Percentiles rank a stretch among this genome's conserved stretches.
phyloP scores from a whole-genome alignment of 305 asterid species.

The Fraxinus velutina region DNA sequence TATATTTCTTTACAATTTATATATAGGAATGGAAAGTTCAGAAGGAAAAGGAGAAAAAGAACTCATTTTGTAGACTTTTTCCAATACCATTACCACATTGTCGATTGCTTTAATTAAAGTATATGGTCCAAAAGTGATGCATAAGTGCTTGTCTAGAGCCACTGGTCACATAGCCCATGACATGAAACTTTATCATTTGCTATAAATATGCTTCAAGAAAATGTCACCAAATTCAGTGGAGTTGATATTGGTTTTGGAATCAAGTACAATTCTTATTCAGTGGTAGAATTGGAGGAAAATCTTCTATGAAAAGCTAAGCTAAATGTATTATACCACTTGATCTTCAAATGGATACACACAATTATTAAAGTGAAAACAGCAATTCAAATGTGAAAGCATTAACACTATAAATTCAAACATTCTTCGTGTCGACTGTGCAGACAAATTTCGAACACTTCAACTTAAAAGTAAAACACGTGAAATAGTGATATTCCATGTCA shows the following conservation, averaged over 20 bases:
- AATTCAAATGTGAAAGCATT: background rate
- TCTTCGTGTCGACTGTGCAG: slow-evolving; percentile 6
- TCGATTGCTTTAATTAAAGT: slow-evolving; percentile 29
- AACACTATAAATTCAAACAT: background rate
- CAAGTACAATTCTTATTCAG: background rate
- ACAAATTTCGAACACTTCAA: slow-evolving; percentile 7
- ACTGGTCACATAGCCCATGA: slow-evolving; percentile 23
- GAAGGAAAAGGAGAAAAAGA: slow-evolving; percentile 6
- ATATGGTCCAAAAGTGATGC: slow-evolving; percentile 22
- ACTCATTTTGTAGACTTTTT: slow-evolving; percentile 30
- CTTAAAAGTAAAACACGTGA: background rate
- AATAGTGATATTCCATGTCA: background rate
- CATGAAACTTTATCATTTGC: background rate
- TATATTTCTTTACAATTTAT: background rate
- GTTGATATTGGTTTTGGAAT: background rate
- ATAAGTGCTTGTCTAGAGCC: slow-evolving; percentile 21
- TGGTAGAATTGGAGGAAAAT: background rate
- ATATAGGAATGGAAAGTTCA: slow-evolving; percentile 3
- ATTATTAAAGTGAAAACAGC: background rate
- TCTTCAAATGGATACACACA: background rate
- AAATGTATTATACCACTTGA: background rate
- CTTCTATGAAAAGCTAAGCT: background rate
- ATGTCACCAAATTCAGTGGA: slow-evolving; percentile 19
- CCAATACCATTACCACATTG: slow-evolving; percentile 18
- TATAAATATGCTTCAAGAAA: slow-evolving; percentile 18